Base-by-base conservation (phyloP, 148 eudicot genomes). In the Drosera capensis region DNA sequence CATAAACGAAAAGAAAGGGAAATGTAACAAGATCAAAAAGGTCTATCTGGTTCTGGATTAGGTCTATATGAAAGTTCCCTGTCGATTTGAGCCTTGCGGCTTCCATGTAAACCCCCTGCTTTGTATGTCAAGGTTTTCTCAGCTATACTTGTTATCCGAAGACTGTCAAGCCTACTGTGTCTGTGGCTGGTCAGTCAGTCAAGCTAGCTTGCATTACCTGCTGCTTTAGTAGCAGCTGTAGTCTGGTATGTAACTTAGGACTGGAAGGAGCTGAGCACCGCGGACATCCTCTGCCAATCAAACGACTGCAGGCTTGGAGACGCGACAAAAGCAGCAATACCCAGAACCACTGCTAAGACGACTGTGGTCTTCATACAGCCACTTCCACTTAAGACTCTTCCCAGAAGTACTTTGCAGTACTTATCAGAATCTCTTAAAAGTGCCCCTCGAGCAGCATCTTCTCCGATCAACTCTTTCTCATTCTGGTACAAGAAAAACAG, bases 391-490 rank as follows among this genome's bases (percentile, higher is more conserved):
- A 81, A 76, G 31, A 79, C 37, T 68, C 75, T 74, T 54, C 79
- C 84, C 43, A 61, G 23, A 12, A 84, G 42, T 44, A 50, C 23
- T 57, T 79, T 84, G 36, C 79, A 70, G 59, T 76, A 67, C 72
- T 84, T 79, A 50, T 84, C 71, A 12, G 88, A 70, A 5, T 79
- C 75, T 63, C 71, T 76, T 40, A 73, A 34, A 25, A 51, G 58
- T 23, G 75, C 45, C 44, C 56, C 71, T 40, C 60, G 72, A 34
- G 66, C 62, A 35, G 55, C 47, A 35, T 74, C 60, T 23, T 50
- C 78, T 46, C 52, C 78, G 12, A 65, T 61, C 70, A 70, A 60
- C 41, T 74, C 77, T 36, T 69, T 54, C 55, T 73, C 81, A 26
- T 79, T 84, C 94, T 84, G 34, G 12, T 9, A 50, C 12, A 23